Base-by-base conservation (phyloP, 306 rosid species). In the Sechiopsis laciniata region DNA sequence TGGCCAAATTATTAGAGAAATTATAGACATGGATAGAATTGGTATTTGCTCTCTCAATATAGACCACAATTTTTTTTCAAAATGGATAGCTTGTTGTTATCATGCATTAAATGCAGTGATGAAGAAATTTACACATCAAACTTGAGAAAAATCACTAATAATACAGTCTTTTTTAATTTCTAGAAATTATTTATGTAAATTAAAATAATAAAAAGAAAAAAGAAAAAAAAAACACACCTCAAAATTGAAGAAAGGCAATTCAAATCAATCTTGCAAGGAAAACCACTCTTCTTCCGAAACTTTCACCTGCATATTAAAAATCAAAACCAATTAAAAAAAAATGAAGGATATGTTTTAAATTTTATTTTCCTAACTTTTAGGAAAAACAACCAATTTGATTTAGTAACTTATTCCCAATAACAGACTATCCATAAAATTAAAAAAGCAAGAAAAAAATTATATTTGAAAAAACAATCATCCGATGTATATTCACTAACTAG, bases 211-310 rank as follows among this genome's bases (percentile, higher is more conserved):
- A 0, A 7, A 63, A 7, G 37, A 3, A 63, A 0, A 7, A 63
- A 7, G 37, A 3, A 57, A 20, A 9, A 8, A 40, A 17, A 67
- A 13, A 67, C 72, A 67, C 72, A 67, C 72, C 72, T 67, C 72
- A 46, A 67, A 45, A 67, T 67, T 67, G 45, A 69, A 69, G 58
- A 69, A 69, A 69, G 12, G 55, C 21, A 69, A 69, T 12, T 69
- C 58, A 69, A 50, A 68, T 22, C 58, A 69, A 50, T 69, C 73
- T 46, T 46, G 40, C 58, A 50, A 21, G 22, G 4, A 50, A 32
- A 68, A 48, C 20, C 73, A 69, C 58, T 69, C 73, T 40, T 64
- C 40, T 69, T 42, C 35, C 48, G 45, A 69, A 69, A 69, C 58
- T 50, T 22, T 42, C 72, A 67, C 72, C 72, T 67, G 72, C 55